Percentiles rank a stretch among this genome's conserved stretches.
Evolutionary conservation across 2,329 filamentous ascomycete genomes (phyloP).

Genomic region (Colletotrichum cereale): DNA sequence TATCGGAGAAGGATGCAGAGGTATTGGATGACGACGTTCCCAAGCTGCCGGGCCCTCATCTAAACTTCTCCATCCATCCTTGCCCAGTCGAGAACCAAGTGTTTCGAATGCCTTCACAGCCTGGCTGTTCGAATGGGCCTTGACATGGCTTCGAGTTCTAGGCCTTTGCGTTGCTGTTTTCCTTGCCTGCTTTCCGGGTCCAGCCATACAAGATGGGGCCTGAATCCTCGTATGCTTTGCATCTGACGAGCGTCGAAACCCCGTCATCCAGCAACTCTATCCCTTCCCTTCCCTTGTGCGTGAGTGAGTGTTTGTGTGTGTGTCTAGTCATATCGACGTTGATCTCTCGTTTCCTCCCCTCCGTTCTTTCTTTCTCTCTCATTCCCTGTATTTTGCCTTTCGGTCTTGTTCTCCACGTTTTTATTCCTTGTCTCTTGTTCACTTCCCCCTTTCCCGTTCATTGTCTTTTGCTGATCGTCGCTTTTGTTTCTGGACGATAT

Average conservation of each 20-base stretch:
- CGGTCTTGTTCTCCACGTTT: slow-evolving; percentile 8
- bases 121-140: slow-evolving; percentile 30
- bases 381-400: slow-evolving; percentile 31
- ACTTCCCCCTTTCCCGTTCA: slow-evolving; percentile 14
- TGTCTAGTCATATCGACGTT: slow-evolving; percentile 36
- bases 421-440: slow-evolving; percentile 9
- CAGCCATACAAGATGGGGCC: slow-evolving; percentile 39
- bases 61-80: slow-evolving; percentile 16
- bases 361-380: slow-evolving; percentile 22
- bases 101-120: slow-evolving; percentile 39
- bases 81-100: slow-evolving; percentile 16
- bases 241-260: slow-evolving; percentile 33
- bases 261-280: slow-evolving; percentile 18
- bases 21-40: slow-evolving; percentile 29
- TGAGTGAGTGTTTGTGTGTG: no score
- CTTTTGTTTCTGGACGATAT: slow-evolving; percentile 10
- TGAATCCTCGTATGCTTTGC: slow-evolving; percentile 17
- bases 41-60: slow-evolving; percentile 29
- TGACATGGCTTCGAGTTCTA: slow-evolving; percentile 25
- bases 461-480: slow-evolving; percentile 14
- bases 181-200: neutral
- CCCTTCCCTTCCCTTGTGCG: no score
- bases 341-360: slow-evolving; percentile 23
- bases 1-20: neutral
- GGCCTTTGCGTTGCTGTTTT: slow-evolving; percentile 2